These are phyloP conservation scores for Nepenthes mirabilis DNA, from an alignment of 148 eudicot species.

Conservation along the genomic window DNA sequence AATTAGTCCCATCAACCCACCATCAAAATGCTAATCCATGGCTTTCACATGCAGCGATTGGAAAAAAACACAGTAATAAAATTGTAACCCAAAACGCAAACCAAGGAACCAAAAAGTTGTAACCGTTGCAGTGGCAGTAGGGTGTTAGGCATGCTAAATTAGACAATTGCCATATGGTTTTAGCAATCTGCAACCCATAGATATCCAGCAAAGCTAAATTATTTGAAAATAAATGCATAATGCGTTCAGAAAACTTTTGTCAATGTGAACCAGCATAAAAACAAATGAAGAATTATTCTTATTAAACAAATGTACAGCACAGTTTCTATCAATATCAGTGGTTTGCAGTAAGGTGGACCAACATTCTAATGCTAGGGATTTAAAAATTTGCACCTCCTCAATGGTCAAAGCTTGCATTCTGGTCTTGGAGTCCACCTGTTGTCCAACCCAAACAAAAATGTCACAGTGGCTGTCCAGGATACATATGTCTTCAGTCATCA, in stretches of 20 bases:
- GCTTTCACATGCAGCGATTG: neutral
- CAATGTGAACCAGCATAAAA: no score
- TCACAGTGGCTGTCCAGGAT: slow-evolving; percentile 75
- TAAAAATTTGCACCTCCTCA: slow-evolving; percentile 51
- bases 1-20: neutral
- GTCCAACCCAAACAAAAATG: slow-evolving; percentile 91
- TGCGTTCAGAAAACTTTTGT: no score
- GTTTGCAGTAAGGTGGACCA: neutral
- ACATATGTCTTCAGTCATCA: slow-evolving; percentile 90
- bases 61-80: no score
- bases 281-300: no score
- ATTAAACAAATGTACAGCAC: neutral
- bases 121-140: no score
- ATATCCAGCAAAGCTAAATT: no score
- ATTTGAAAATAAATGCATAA: no score
- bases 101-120: no score
- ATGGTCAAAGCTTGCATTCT: slow-evolving; percentile 52
- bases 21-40: neutral
- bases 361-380: neutral
- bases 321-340: neutral
- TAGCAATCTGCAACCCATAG: no score
- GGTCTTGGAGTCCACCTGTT: slow-evolving; percentile 63
- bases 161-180: no score
- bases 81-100: no score
- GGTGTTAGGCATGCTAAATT: no score